A percentile compares a stretch with the other conserved stretches of the same genome.
Conservation (phyloP, 192 early-diverging fungal species). For the Linnemannia hyalina region DNA sequence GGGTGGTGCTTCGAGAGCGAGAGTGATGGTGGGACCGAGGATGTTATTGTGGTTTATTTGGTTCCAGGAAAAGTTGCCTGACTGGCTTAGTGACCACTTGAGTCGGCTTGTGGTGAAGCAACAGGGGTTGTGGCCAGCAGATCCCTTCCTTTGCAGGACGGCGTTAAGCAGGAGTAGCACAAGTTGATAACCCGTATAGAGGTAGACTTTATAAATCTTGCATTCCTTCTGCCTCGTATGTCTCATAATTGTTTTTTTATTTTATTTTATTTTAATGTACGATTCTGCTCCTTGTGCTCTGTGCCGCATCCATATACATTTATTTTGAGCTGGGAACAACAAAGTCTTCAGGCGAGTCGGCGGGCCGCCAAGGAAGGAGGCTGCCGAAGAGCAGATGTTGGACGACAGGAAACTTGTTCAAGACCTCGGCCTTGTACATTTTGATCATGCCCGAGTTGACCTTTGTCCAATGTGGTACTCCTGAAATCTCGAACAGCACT, state of each 20-base stretch:
- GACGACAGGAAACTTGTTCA: slow-evolving; percentile 95
- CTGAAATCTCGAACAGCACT: slow-evolving; percentile 94
- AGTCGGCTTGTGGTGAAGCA: slow-evolving; percentile 9
- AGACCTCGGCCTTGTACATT: slow-evolving; percentile 94
- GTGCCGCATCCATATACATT: neutral
- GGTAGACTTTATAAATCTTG: neutral
- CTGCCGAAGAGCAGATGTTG: slow-evolving; percentile 96
- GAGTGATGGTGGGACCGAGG: slow-evolving; percentile 30
- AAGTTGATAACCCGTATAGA: slow-evolving; percentile 24
- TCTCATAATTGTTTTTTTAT: neutral
- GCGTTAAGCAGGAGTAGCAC: slow-evolving; percentile 21
- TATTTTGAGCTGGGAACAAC: neutral
- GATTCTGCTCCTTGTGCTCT: neutral
- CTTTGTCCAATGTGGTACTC: slow-evolving; percentile 90
- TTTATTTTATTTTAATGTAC: neutral
- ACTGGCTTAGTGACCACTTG: slow-evolving; percentile 34
- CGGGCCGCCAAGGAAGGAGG: slow-evolving; percentile 70
- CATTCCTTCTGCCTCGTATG: neutral
- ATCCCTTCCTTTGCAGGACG: no score
- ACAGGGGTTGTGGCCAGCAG: no score
- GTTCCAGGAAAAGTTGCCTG: slow-evolving; percentile 21
- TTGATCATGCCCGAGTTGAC: slow-evolving; percentile 93
- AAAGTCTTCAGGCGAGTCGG: slow-evolving; percentile 26
- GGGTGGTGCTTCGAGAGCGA: slow-evolving; percentile 26
- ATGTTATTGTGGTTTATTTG: slow-evolving; percentile 23